phyloP scores from a whole-genome alignment of 1,284 basidiomycete genomes.

The Termitomyces sp. region DNA sequence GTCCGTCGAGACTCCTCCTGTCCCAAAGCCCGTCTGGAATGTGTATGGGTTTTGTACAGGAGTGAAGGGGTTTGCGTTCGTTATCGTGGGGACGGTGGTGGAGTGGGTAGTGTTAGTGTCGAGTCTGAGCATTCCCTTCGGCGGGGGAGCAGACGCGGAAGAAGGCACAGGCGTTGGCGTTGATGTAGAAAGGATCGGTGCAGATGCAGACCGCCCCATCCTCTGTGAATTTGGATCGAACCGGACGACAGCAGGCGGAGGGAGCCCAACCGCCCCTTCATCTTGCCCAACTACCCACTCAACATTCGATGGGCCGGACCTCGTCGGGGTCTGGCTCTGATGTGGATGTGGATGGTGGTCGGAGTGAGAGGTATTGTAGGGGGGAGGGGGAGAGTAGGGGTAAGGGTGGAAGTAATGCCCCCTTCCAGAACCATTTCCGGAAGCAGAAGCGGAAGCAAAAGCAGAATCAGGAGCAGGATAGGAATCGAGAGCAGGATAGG shows the following conservation, averaged over 20 bases:
- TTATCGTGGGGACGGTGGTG: neutral
- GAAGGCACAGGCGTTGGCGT: conserved; percentile 11
- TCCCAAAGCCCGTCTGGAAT: conserved; percentile 11
- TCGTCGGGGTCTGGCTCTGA: conserved; percentile 15
- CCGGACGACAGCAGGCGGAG: conserved; percentile 16
- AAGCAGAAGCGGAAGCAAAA: neutral
- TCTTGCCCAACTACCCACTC: conserved; percentile 28
- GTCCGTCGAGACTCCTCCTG: conserved; percentile 17
- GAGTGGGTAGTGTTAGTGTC: conserved; percentile 8
- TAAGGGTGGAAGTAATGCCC: conserved; percentile 1
- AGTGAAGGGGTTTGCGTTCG: neutral
- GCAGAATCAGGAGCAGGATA: neutral
- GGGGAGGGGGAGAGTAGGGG: conserved; percentile 14
- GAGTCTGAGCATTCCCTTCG: conserved; percentile 18
- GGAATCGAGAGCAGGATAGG: neutral
- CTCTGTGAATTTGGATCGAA: conserved; percentile 1
- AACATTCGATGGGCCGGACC: conserved; percentile 30
- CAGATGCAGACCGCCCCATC: conserved; percentile 22
- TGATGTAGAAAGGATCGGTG: conserved; percentile 18
- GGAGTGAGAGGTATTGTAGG: neutral
- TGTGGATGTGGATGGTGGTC: conserved; percentile 9
- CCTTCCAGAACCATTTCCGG: neutral
- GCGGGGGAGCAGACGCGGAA: conserved; percentile 22
- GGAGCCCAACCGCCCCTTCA: conserved; percentile 4
- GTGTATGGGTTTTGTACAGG: conserved; percentile 27